Evolutionary conservation across 352 stramenopile species (phyloP).

Genomic region (Pythium grandisporangium): DNA sequence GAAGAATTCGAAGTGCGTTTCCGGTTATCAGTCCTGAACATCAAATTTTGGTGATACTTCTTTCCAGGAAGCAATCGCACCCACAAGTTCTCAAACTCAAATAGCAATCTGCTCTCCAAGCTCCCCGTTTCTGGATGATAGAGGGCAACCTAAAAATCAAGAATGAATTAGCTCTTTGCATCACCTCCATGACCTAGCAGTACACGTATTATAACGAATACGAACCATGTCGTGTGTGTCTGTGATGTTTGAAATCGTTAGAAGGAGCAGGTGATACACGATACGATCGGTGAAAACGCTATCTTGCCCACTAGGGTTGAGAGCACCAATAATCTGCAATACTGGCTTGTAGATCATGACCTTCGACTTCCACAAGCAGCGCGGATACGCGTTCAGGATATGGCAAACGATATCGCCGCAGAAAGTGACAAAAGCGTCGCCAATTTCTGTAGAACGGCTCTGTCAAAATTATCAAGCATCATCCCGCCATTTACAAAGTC

Average conservation of each 20-base stretch:
- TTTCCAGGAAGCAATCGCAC: conserved; percentile 23
- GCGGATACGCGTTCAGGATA: conserved; percentile 49
- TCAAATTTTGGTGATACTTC: too few species aligned
- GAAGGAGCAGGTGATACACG: conserved; percentile 45
- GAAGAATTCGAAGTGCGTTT: too few species aligned
- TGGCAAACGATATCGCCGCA: conserved; percentile 48
- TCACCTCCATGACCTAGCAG: too few species aligned
- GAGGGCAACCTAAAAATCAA: conserved; percentile 32
- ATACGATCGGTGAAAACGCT: conserved; percentile 38
- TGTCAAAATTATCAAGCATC: not conserved
- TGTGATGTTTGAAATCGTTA: conserved; percentile 60
- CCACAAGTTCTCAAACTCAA: conserved; percentile 73
- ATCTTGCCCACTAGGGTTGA: conserved; percentile 23
- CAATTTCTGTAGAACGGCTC: conserved; percentile 19
- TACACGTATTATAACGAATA: too few species aligned
- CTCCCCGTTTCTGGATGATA: conserved; percentile 75
- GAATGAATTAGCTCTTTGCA: too few species aligned
- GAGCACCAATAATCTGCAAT: conserved; percentile 24
- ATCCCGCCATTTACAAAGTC: too few species aligned
- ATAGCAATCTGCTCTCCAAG: conserved; percentile 61
- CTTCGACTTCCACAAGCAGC: conserved; percentile 57
- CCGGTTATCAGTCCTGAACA: too few species aligned
- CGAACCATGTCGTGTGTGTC: conserved; percentile 30
- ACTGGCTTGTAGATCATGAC: conserved; percentile 42
- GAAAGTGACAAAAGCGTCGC: conserved; percentile 42